Conservation (phyloP, 306 rosid species). For the Ormosia semicastrata region DNA sequence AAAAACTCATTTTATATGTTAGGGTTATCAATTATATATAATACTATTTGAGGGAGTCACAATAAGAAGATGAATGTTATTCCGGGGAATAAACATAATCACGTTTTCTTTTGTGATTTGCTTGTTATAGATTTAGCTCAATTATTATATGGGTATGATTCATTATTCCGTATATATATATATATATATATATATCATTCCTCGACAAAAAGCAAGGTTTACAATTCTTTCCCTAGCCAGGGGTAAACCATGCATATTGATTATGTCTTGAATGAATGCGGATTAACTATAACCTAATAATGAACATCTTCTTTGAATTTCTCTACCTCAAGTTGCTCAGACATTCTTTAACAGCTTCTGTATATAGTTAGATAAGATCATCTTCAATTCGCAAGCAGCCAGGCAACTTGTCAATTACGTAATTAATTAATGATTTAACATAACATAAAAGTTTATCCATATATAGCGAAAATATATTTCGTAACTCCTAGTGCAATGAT, state of each 20-base stretch:
- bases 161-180: constrained; percentile 35
- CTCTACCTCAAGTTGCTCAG: constrained; percentile 37
- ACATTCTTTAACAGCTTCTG: constrained; percentile 34
- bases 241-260: constrained; percentile 18
- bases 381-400: background rate
- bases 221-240: constrained; percentile 3
- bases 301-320: constrained; percentile 22
- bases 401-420: constrained; percentile 29
- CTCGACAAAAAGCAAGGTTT: constrained; percentile 8
- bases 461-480: constrained; percentile 3
- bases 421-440: constrained; percentile 24
- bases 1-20: background rate
- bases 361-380: background rate
- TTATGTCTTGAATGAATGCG: constrained; percentile 6
- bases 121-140: constrained; percentile 26
- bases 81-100: constrained; percentile 2
- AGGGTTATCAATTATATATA: no score
- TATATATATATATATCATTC: constrained; percentile 11
- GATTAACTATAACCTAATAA: constrained; percentile 29
- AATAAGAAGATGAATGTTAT: background rate
- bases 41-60: background rate
- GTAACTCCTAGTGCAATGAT: background rate
- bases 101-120: background rate
- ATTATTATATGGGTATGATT: constrained; percentile 40
- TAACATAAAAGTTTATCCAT: background rate